phyloP scores from a whole-genome alignment of 2,329 filamentous ascomycete species.

The Cryphonectria carpinicola region DNA sequence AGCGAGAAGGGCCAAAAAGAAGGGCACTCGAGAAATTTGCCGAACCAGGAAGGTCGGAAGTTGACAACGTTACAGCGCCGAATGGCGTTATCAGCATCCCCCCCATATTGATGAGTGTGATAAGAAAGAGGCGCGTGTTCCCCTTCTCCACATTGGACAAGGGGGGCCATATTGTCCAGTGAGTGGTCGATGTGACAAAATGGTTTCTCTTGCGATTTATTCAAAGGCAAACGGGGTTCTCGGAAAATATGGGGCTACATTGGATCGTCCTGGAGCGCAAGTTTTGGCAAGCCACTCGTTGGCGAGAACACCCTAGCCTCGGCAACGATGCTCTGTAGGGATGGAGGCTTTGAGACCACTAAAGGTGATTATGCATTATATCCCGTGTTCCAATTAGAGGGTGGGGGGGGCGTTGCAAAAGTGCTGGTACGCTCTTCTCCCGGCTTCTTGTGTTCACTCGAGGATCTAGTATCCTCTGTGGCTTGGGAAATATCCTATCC shows the following conservation, averaged over 20 bases:
- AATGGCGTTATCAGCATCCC: slow-evolving; percentile 19
- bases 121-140: neutral
- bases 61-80: slow-evolving; percentile 18
- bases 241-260: neutral
- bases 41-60: slow-evolving; percentile 19
- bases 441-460: too few species aligned
- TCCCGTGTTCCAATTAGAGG: neutral
- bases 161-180: neutral
- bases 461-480: neutral
- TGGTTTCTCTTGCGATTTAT: neutral
- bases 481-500: neutral
- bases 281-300: neutral
- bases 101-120: neutral
- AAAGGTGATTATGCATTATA: neutral
- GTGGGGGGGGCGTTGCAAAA: too few species aligned
- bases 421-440: too few species aligned
- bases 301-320: neutral
- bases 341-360: neutral
- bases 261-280: neutral
- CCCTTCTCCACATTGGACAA: neutral
- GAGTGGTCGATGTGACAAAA: neutral
- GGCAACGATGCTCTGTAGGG: neutral
- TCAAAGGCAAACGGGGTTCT: neutral
- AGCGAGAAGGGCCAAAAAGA: neutral
- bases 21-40: neutral